Evolutionary conservation across 768 basidiomycete genomes (phyloP).

Genomic region (Lentinus brumalis): DNA sequence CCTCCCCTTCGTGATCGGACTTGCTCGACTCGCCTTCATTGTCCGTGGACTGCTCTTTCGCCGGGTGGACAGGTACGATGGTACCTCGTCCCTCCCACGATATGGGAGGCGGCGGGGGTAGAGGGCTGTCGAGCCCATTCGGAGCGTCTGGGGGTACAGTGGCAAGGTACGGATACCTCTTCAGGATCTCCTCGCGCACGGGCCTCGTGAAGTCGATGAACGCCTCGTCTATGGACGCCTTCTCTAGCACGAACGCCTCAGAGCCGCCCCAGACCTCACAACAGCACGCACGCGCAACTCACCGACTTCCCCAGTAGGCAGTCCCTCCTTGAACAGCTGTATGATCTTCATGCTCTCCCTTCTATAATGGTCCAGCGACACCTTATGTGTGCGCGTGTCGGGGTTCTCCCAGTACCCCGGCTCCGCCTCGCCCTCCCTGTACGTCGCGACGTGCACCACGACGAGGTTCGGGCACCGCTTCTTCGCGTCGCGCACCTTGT

Average conservation of each 20-base stretch:
- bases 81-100: conserved; percentile 63
- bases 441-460: conserved; percentile 94
- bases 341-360: conserved; percentile 89
- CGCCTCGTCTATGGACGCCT: conserved; percentile 96
- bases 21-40: not conserved
- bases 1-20: not conserved
- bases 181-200: conserved; percentile 73
- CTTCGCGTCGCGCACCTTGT: conserved; percentile 78
- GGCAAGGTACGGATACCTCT: conserved; percentile 75
- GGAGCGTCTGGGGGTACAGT: conserved; percentile 69
- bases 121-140: conserved; percentile 69
- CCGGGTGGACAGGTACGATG: conserved; percentile 57
- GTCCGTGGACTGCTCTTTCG: conserved; percentile 22
- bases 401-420: conserved; percentile 93
- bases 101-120: conserved; percentile 72
- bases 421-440: conserved; percentile 82
- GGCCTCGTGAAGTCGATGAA: conserved; percentile 90
- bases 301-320: conserved; percentile 86
- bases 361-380: conserved; percentile 91
- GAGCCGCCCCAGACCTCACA: not conserved
- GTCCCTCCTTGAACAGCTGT: conserved; percentile 74
- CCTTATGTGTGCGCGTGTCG: conserved; percentile 90
- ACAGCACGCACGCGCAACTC: conserved; percentile 17
- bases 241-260: conserved; percentile 50
- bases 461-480: conserved; percentile 83